These are phyloP conservation scores for Entomortierella parvispora DNA, from an alignment of 192 early-diverging fungal species.

Conservation along the genomic window DNA sequence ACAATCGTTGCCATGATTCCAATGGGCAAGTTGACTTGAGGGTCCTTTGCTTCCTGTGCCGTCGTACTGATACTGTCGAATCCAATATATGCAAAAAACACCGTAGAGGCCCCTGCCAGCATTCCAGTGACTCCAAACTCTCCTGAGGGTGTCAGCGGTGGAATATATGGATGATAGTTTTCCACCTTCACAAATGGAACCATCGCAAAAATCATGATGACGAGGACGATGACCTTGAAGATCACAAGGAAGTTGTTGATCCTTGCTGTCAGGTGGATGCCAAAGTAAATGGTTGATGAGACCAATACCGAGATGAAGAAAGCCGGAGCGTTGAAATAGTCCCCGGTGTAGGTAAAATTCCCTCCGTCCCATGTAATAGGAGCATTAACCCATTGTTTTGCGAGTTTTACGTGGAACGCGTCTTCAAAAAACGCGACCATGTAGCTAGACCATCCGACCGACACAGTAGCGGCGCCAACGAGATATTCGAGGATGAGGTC, in stretches of 20 bases:
- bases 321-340: constrained; percentile 83
- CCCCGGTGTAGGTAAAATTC: constrained; percentile 30
- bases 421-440: constrained; percentile 75
- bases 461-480: constrained; percentile 84
- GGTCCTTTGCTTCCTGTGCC: constrained; percentile 83
- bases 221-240: constrained; percentile 78
- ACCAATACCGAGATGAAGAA: constrained; percentile 72
- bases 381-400: constrained; percentile 66
- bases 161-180: constrained; percentile 88
- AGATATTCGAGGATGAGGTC: constrained; percentile 90
- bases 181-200: constrained; percentile 71
- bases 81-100: constrained; percentile 88
- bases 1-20: constrained; percentile 83
- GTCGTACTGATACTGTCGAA: constrained; percentile 91
- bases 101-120: constrained; percentile 77
- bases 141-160: constrained; percentile 59
- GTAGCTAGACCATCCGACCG: constrained; percentile 86
- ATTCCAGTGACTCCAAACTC: constrained; percentile 73
- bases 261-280: constrained; percentile 78
- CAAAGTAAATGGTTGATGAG: constrained; percentile 73
- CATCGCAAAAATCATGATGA: constrained; percentile 84
- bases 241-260: constrained; percentile 79
- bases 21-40: constrained; percentile 87
- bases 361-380: constrained; percentile 69
- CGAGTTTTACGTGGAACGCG: constrained; percentile 65